A percentile compares a stretch with the other conserved stretches of the same genome.
phyloP scores from a whole-genome alignment of 768 basidiomycete species.

The Symmetrospora coprosmae region DNA sequence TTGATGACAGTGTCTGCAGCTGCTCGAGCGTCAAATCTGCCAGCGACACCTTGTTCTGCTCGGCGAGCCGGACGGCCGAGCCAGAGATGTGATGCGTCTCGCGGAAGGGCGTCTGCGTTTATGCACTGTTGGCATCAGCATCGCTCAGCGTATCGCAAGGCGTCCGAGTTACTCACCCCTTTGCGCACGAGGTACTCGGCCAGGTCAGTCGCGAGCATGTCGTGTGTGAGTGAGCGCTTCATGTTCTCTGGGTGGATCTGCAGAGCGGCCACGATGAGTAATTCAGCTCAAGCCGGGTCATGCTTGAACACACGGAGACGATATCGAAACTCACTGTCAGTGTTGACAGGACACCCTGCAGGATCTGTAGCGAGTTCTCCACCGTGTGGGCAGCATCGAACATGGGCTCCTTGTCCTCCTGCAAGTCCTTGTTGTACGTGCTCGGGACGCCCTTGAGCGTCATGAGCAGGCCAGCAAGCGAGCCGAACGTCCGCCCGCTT shows the following conservation, averaged over 20 bases:
- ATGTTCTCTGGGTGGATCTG: slow-evolving; percentile 84
- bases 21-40: slow-evolving; percentile 67
- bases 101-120: slow-evolving; percentile 86
- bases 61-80: slow-evolving; percentile 85
- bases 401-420: slow-evolving; percentile 95
- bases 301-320: not conserved
- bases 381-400: slow-evolving; percentile 87
- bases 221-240: slow-evolving; percentile 80
- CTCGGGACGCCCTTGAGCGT: slow-evolving; percentile 92
- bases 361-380: slow-evolving; percentile 73
- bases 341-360: slow-evolving; percentile 86
- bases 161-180: slow-evolving; percentile 63
- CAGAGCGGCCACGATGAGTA: not conserved
- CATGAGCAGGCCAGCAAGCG: slow-evolving; percentile 98
- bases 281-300: not conserved
- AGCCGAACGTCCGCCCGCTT: slow-evolving; percentile 78
- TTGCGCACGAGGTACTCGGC: slow-evolving; percentile 98
- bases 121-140: too few species aligned
- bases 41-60: slow-evolving; percentile 63
- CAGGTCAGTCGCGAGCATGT: slow-evolving; percentile 94
- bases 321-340: slow-evolving; percentile 49
- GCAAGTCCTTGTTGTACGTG: slow-evolving; percentile 98
- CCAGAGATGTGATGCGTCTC: slow-evolving; percentile 98
- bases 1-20: slow-evolving; percentile 56
- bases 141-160: not conserved